phyloP scores from a whole-genome alignment of 2,329 filamentous ascomycete genomes.

The Colletotrichum filicis region DNA sequence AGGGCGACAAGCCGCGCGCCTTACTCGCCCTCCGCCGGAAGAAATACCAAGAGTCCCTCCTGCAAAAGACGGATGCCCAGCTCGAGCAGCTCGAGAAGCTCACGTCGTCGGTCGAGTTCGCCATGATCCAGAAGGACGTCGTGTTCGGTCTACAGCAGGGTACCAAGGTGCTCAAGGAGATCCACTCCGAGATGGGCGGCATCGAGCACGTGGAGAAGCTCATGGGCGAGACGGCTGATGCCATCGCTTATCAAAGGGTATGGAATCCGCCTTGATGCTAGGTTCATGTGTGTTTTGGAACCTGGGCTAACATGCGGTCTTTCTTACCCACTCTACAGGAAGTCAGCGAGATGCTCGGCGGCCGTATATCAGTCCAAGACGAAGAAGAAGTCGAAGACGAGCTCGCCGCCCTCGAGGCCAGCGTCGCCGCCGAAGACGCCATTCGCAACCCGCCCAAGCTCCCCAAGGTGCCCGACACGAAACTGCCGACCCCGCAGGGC shows the following conservation, averaged over 20 bases:
- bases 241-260: constrained; percentile 90
- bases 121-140: constrained; percentile 96
- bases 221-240: constrained; percentile 92
- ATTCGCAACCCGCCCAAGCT: constrained; percentile 35
- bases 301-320: not conserved
- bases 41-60: constrained; percentile 94
- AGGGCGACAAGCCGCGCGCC: constrained; percentile 83
- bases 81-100: constrained; percentile 93
- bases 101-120: constrained; percentile 92
- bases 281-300: not conserved
- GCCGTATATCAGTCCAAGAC: constrained; percentile 90
- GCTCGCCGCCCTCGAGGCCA: constrained; percentile 78
- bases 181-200: constrained; percentile 95
- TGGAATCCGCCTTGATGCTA: not conserved
- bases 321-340: constrained; percentile 66
- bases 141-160: constrained; percentile 93
- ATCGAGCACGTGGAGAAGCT: constrained; percentile 94
- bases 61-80: constrained; percentile 90
- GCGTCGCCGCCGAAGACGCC: constrained; percentile 29
- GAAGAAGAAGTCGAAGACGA: constrained; percentile 99
- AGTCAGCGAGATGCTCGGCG: constrained; percentile 89
- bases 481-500: constrained; percentile 44
- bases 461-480: constrained; percentile 45
- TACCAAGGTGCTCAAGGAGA: constrained; percentile 87
- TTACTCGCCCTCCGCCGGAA: constrained; percentile 91